These are phyloP conservation scores for Scheffersomyces lignicola DNA, from an alignment of 1,139 yeast species.

Conservation along the genomic window DNA sequence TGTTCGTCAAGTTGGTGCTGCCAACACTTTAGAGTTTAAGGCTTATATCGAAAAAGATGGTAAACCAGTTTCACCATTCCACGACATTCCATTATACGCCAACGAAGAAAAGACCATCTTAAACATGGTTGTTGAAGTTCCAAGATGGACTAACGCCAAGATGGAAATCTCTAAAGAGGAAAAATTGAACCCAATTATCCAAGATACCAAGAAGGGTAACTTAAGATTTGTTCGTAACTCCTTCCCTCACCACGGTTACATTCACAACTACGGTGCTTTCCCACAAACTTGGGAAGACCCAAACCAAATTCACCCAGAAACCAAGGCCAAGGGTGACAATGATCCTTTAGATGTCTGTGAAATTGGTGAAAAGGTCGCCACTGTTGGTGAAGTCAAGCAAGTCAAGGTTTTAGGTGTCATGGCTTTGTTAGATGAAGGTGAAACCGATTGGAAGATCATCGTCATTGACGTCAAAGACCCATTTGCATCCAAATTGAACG, in stretches of 20 bases:
- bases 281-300: slow-evolving; percentile 98
- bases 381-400: slow-evolving; percentile 73
- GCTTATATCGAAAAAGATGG: slow-evolving; percentile 59
- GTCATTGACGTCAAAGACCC: slow-evolving; percentile 84
- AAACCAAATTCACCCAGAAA: slow-evolving; percentile 61
- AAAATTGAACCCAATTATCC: slow-evolving; percentile 84
- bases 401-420: slow-evolving; percentile 91
- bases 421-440: slow-evolving; percentile 96
- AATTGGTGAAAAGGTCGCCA: slow-evolving; percentile 71
- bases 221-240: slow-evolving; percentile 85
- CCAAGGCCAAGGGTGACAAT: slow-evolving; percentile 87
- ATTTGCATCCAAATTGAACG: slow-evolving; percentile 70
- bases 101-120: slow-evolving; percentile 62
- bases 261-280: slow-evolving; percentile 96
- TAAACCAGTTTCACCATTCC: slow-evolving; percentile 58
- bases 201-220: slow-evolving; percentile 90
- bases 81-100: slow-evolving; percentile 82
- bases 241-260: slow-evolving; percentile 95
- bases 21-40: slow-evolving; percentile 87
- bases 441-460: slow-evolving; percentile 95
- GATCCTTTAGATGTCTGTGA: slow-evolving; percentile 98
- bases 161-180: slow-evolving; percentile 80
- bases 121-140: slow-evolving; percentile 92
- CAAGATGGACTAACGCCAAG: slow-evolving; percentile 94
- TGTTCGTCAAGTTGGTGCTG: slow-evolving; percentile 87